Evolutionary conservation across 768 basidiomycete species (phyloP), one percentile per base, ranked within the genome.

Genomic region (Rhodotorula graminis): DNA sequence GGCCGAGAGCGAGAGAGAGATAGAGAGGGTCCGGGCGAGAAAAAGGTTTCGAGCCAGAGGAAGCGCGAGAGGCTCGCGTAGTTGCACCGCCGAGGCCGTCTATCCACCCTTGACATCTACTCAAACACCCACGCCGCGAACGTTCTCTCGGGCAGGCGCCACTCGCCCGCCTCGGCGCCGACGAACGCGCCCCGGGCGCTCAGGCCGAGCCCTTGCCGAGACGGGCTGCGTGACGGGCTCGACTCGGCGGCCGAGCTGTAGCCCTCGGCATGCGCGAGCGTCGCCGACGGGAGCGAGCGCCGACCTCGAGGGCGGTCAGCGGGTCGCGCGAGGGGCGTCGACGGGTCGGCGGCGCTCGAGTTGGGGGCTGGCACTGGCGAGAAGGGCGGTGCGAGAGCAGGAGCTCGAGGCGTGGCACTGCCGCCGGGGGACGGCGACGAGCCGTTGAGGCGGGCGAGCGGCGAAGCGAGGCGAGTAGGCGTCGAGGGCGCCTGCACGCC

Each of bases 111-210:
- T n/a, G n/a, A n/a, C n/a, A n/a, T n/a, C 46, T 61, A 61, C n/a
- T 47, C 61, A 44, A 31, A 46, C 4, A 46, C 3, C 44, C 61
- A 61, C 27, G 31, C 46, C 12, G 47, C 21, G 12, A 46, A 61
- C 0, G 2, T n/a, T 16, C 21, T 9, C 42, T 67, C 66, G 0
- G 73, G 73, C 66, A 67, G 33, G 56, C 37, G 67, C 73, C 73
- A 74, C 42, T 74, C 66, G 19, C 55, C 50, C 46, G 27, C 33
- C 14, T 27, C 50, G 1, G 46, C 61, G 18, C 64, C 72, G 42
- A 44, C 57, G 10, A 33, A 49, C n/a, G 31, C 56, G 3, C 10
- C 10, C 0, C n/a, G 49, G 23, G 60, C 23, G 27, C 65, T 37
- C 18, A 27, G 14, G 55, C 44, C 44, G 33, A 7, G 9, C 29